Evolutionary conservation across 257 asterid genomes (phyloP).

Genomic region (Jacaranda copaia): DNA sequence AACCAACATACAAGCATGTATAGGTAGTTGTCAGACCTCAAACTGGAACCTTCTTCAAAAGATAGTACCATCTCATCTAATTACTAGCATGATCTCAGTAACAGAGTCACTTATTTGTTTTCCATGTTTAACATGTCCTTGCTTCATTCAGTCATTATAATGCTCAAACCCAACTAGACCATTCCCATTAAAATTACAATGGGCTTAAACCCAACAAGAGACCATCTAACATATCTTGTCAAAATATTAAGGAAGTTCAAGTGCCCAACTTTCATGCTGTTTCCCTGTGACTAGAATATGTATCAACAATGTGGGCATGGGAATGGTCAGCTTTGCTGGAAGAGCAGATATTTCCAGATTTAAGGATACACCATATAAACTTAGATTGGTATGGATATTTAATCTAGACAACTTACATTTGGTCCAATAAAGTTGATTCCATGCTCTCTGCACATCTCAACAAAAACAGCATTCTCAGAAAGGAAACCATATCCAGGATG

Average conservation of each 20-base stretch:
- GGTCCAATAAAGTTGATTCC: conserved; percentile 97
- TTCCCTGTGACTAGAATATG: conserved; percentile 12
- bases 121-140: conserved; percentile 16
- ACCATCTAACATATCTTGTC: conserved; percentile 4
- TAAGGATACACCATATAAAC: background rate
- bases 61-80: conserved; percentile 4
- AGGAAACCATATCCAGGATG: conserved; percentile 99
- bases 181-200: background rate
- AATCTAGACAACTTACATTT: conserved; percentile 61
- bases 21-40: background rate
- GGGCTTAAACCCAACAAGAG: background rate
- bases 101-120: conserved; percentile 6
- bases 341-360: conserved; percentile 18
- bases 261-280: conserved; percentile 18
- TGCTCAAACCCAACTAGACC: conserved; percentile 2
- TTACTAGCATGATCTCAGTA: background rate
- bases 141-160: conserved; percentile 19
- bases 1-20: background rate
- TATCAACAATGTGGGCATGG: background rate
- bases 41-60: conserved; percentile 2
- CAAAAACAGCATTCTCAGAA: conserved; percentile 94
- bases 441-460: conserved; percentile 92
- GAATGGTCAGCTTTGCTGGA: conserved; percentile 21
- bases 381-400: conserved; percentile 21
- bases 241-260: conserved; percentile 11